Percentiles rank a stretch among this genome's conserved stretches.
These are phyloP conservation scores for Penicillium canescens DNA, from an alignment of 495 filamentous ascomycete genomes.

Conservation along the genomic window DNA sequence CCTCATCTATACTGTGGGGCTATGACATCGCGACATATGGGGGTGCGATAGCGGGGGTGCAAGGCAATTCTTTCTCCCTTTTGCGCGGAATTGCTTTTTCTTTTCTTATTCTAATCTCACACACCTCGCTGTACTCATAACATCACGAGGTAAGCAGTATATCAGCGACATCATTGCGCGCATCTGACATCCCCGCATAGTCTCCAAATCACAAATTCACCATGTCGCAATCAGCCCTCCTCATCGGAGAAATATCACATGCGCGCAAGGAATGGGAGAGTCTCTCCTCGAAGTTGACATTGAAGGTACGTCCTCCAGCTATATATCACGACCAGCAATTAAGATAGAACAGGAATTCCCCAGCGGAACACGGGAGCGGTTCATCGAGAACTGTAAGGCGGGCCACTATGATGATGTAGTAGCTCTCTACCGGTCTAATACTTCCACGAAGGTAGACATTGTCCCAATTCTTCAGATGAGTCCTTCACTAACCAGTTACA, in stretches of 20 bases:
- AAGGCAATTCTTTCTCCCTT: too few relatives aligned
- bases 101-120: too few relatives aligned
- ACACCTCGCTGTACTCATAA: background rate
- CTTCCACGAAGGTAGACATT: constrained; percentile 51
- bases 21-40: too few relatives aligned
- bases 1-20: too few relatives aligned
- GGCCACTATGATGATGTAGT: constrained; percentile 59
- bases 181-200: constrained; percentile 13
- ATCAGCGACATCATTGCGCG: constrained; percentile 1
- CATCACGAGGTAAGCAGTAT: background rate
- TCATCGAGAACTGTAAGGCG: constrained; percentile 51
- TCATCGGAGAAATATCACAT: constrained; percentile 57
- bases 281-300: constrained; percentile 47
- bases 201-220: constrained; percentile 1
- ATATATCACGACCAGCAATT: background rate
- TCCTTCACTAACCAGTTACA: constrained; percentile 19
- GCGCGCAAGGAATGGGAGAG: constrained; percentile 58
- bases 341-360: constrained; percentile 50
- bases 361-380: constrained; percentile 50
- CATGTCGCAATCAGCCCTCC: constrained; percentile 50
- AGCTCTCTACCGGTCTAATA: constrained; percentile 59
- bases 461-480: background rate
- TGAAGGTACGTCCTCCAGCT: constrained; percentile 46
- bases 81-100: too few relatives aligned
- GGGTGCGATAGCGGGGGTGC: too few relatives aligned